Percentiles rank a stretch among this genome's conserved stretches.
Conservation (phyloP, 208 protist species). For the Leishmania arabica region DNA sequence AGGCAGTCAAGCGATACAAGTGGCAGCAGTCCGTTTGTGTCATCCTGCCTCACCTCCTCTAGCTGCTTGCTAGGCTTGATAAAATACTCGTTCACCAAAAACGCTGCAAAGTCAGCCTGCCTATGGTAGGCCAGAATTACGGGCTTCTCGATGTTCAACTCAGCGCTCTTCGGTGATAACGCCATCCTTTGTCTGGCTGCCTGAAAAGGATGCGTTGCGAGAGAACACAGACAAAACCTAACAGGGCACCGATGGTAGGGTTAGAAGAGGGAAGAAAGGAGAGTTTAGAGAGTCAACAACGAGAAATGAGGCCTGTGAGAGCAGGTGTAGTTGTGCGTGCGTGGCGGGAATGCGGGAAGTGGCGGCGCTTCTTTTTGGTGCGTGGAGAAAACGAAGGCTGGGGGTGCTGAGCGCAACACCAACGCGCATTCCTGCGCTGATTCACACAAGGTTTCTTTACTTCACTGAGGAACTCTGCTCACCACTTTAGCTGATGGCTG, state of each 20-base stretch:
- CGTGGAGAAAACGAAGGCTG: not conserved
- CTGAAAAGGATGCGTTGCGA: not conserved
- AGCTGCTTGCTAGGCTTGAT: constrained; percentile 13
- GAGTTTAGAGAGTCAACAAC: not conserved
- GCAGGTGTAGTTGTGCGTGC: not conserved
- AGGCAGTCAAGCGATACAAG: constrained; percentile 5
- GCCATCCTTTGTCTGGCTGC: not conserved
- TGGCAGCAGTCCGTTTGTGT: constrained; percentile 13
- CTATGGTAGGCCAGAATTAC: not conserved
- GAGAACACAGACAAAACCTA: not conserved
- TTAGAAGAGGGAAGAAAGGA: too few relatives aligned
- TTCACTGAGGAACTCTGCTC: not conserved
- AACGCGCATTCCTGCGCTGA: not conserved
- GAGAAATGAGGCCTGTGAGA: not conserved
- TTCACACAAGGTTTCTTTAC: not conserved
- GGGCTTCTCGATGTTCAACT: not conserved
- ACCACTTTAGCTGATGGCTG: not conserved
- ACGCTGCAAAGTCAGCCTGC: constrained; percentile 25
- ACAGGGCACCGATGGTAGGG: too few relatives aligned
- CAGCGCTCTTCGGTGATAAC: not conserved
- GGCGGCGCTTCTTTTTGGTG: not conserved
- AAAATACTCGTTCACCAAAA: constrained; percentile 31
- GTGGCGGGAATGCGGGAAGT: not conserved
- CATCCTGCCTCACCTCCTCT: not conserved
- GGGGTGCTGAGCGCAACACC: not conserved